phyloP scores from a whole-genome alignment of 2,329 filamentous ascomycete species.

The Botrytis cinerea region DNA sequence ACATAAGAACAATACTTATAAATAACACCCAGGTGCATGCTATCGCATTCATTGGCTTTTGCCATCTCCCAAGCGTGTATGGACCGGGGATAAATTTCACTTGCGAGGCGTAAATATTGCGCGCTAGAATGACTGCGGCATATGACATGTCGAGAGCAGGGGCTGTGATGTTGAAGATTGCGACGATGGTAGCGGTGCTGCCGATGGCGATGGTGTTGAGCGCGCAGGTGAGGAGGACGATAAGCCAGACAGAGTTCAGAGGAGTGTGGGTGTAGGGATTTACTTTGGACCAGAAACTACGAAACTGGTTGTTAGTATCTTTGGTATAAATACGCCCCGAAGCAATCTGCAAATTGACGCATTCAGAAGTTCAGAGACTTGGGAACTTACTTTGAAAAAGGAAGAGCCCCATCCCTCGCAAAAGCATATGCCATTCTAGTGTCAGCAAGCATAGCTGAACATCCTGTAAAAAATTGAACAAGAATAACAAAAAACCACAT shows the following conservation, averaged over 20 bases:
- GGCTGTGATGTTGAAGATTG: conserved; percentile 55
- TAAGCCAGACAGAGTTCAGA: conserved; percentile 64
- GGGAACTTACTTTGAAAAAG: conserved; percentile 54
- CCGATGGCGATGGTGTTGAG: conserved; percentile 56
- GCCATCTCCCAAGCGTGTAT: conserved; percentile 58
- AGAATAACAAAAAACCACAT: conserved; percentile 66
- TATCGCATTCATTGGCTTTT: conserved; percentile 55
- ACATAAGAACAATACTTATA: conserved; percentile 62
- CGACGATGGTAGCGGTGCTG: conserved; percentile 51
- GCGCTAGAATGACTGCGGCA: conserved; percentile 58
- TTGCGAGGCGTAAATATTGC: conserved; percentile 33
- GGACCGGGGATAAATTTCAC: conserved; percentile 47
- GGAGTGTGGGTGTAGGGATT: conserved; percentile 58
- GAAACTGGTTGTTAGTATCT: background rate
- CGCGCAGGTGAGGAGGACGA: conserved; percentile 57
- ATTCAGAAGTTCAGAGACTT: background rate
- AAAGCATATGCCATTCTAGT: conserved; percentile 64
- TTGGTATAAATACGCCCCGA: background rate
- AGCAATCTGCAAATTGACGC: background rate
- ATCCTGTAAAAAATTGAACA: conserved; percentile 64
- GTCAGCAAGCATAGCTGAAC: conserved; percentile 64
- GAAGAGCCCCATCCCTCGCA: conserved; percentile 59
- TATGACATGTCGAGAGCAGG: conserved; percentile 56
- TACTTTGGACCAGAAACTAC: conserved; percentile 54
- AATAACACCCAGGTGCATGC: conserved; percentile 63